phyloP scores from a whole-genome alignment of 2,329 filamentous ascomycete genomes.

The Allantophomopsis cytisporea region DNA sequence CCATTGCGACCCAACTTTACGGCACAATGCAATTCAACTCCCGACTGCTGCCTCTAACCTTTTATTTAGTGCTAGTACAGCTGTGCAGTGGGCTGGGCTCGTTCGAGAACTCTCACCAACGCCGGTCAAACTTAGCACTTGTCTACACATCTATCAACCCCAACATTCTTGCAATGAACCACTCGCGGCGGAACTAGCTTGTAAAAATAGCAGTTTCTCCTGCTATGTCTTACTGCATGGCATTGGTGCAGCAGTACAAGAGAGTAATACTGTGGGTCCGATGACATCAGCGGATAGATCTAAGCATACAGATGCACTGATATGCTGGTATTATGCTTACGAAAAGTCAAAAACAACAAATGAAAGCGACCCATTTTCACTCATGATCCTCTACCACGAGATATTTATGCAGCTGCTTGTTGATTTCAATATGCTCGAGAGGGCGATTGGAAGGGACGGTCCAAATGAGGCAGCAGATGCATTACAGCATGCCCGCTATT shows the following conservation, averaged over 20 bases:
- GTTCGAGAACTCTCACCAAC: too few relatives aligned
- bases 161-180: background rate
- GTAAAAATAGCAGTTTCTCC: slow-evolving; percentile 2
- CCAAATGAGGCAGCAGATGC: background rate
- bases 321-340: slow-evolving; percentile 3
- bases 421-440: slow-evolving; percentile 7
- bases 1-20: background rate
- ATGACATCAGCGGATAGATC: slow-evolving; percentile 1
- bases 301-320: slow-evolving; percentile 1
- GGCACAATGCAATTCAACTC: background rate
- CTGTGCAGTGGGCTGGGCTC: background rate
- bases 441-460: slow-evolving; percentile 5
- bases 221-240: slow-evolving; percentile 2
- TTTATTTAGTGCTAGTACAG: background rate
- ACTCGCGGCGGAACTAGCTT: slow-evolving; percentile 1
- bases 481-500: slow-evolving; percentile 1
- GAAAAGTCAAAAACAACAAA: background rate
- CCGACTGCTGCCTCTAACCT: background rate
- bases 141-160: too few relatives aligned
- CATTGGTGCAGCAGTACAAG: slow-evolving; percentile 1
- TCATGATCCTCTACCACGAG: slow-evolving; percentile 8
- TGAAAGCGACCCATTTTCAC: background rate
- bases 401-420: slow-evolving; percentile 8
- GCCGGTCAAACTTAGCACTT: too few relatives aligned
- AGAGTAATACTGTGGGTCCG: slow-evolving; percentile 1